These are phyloP conservation scores for Penicillium cinerascens DNA, from an alignment of 495 filamentous ascomycete species.

Conservation along the genomic window DNA sequence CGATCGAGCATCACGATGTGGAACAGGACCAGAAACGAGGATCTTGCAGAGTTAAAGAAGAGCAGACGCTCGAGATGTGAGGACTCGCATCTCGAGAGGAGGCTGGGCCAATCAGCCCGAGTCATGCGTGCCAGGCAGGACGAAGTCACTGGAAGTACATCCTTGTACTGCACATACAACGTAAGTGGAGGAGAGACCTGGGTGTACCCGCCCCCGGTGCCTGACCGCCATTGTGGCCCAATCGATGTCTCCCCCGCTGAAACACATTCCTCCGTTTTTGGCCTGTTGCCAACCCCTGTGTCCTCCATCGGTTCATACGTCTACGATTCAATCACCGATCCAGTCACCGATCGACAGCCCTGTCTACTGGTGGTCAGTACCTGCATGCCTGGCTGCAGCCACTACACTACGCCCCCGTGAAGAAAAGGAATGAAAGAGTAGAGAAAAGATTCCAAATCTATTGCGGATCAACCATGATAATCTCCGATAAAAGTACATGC, in stretches of 20 bases:
- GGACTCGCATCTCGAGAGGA: conserved; percentile 25
- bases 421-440: conserved; percentile 1
- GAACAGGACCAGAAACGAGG: conserved; percentile 4
- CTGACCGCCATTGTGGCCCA: conserved; percentile 17
- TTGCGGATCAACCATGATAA: conserved; percentile 29
- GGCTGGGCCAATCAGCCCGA: conserved; percentile 29
- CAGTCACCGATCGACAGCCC: neutral
- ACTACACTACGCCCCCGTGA: neutral
- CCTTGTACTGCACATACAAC: neutral
- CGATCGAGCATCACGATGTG: conserved; percentile 9
- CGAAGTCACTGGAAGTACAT: conserved; percentile 6
- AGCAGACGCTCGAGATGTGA: conserved; percentile 18
- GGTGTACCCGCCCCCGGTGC: conserved; percentile 5
- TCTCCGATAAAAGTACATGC: conserved; percentile 43
- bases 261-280: conserved; percentile 2
- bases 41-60: neutral
- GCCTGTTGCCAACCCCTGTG: conserved; percentile 2
- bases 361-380: neutral
- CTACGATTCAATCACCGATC: neutral
- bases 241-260: neutral
- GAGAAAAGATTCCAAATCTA: conserved; percentile 27
- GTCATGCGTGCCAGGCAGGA: conserved; percentile 11
- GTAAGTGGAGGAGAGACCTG: neutral
- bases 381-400: conserved; percentile 12
- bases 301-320: neutral